Evolutionary conservation across 192 early-diverging fungal genomes (phyloP).

Genomic region (Coemansia sp.): DNA sequence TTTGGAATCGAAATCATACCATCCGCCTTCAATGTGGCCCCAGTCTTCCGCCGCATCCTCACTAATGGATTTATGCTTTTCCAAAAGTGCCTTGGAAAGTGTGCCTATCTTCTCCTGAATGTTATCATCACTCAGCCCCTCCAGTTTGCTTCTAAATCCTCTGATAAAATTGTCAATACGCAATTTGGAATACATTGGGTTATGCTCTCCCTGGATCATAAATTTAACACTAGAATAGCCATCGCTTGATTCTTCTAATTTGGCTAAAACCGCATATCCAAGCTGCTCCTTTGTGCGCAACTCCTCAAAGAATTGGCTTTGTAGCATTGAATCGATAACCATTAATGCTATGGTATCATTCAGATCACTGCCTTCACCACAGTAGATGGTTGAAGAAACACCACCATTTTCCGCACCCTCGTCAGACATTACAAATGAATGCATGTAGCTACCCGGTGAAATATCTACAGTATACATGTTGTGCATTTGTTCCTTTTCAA

Average conservation of each 20-base stretch:
- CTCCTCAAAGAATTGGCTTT: slow-evolving; percentile 84
- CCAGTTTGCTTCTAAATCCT: slow-evolving; percentile 32
- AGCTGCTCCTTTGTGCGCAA: slow-evolving; percentile 87
- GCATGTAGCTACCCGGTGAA: slow-evolving; percentile 27
- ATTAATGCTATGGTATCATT: slow-evolving; percentile 57
- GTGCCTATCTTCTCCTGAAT: slow-evolving; percentile 60
- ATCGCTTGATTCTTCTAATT: not conserved
- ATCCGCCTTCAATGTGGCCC: slow-evolving; percentile 60
- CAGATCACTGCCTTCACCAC: slow-evolving; percentile 64
- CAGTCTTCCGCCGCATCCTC: slow-evolving; percentile 66
- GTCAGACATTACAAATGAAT: slow-evolving; percentile 46
- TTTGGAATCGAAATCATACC: slow-evolving; percentile 73
- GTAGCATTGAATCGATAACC: slow-evolving; percentile 68
- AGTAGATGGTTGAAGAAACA: slow-evolving; percentile 73
- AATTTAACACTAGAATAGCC: slow-evolving; percentile 54
- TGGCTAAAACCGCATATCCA: slow-evolving; percentile 54
- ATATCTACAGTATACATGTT: slow-evolving; percentile 4
- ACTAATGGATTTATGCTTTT: slow-evolving; percentile 67
- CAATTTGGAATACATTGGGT: slow-evolving; percentile 73
- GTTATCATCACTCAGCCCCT: slow-evolving; percentile 37
- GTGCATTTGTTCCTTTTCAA: slow-evolving; percentile 30
- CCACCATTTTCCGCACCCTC: slow-evolving; percentile 78
- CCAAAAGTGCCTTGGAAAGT: slow-evolving; percentile 57
- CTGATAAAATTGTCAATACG: slow-evolving; percentile 71
- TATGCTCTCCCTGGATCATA: slow-evolving; percentile 77